Evolutionary conservation across 228 moss, liverwort and hornwort genomes (phyloP).

Genomic region (Sphagnum fallax): DNA sequence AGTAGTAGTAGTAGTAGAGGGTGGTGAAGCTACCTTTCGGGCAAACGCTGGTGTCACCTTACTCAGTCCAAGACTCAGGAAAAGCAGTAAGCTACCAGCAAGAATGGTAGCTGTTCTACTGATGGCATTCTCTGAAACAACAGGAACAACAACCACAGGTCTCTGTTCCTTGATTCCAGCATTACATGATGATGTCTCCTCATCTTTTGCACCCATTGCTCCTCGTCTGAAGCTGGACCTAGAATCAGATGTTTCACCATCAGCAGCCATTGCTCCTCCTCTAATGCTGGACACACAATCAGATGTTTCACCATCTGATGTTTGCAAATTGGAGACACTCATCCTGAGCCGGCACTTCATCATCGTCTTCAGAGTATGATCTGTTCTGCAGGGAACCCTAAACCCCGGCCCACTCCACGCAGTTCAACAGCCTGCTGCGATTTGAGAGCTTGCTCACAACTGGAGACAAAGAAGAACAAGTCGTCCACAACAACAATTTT

Average conservation of each 20-base stretch:
- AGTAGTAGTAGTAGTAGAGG: slow-evolving; percentile 32
- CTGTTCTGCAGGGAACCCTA: neutral
- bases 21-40: slow-evolving; percentile 15
- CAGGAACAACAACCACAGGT: neutral
- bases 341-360: neutral
- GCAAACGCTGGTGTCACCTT: slow-evolving; percentile 57
- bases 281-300: neutral
- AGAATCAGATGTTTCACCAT: neutral
- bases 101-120: slow-evolving; percentile 20
- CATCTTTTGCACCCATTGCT: neutral
- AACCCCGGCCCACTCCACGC: neutral
- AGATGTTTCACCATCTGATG: neutral
- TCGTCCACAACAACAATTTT: too few relatives aligned
- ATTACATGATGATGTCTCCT: neutral
- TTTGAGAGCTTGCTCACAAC: too few relatives aligned
- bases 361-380: neutral
- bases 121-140: neutral
- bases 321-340: neutral
- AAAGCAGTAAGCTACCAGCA: slow-evolving; percentile 44
- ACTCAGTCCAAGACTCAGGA: slow-evolving; percentile 42
- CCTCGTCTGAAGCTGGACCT: neutral
- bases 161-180: neutral
- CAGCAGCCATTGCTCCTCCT: neutral
- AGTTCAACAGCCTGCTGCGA: neutral
- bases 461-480: too few relatives aligned